These are phyloP conservation scores for Pseudomicrostroma phylloplanum DNA, from an alignment of 1,284 basidiomycete species.

Conservation along the genomic window DNA sequence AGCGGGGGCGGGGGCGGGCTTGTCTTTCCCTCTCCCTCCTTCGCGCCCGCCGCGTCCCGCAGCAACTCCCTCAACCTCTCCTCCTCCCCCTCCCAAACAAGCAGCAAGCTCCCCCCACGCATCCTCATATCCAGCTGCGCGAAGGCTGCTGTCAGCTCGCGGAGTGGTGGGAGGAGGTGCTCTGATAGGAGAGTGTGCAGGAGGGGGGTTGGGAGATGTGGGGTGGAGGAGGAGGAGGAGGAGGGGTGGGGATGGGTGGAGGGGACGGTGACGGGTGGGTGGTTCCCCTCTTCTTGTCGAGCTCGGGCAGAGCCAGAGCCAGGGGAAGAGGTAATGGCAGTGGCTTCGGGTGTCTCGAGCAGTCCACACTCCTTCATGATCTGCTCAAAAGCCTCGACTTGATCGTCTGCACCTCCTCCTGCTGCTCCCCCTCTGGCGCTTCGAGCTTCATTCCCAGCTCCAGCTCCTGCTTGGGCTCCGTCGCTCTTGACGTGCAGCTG, in stretches of 20 bases:
- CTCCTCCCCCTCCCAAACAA: conserved; percentile 69
- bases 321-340: too few relatives aligned
- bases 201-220: conserved; percentile 29
- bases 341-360: too few relatives aligned
- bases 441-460: conserved; percentile 13
- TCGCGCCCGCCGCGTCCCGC: neutral
- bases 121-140: conserved; percentile 66
- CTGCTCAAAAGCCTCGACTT: neutral
- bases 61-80: conserved; percentile 52
- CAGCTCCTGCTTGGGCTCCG: neutral
- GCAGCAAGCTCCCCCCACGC: conserved; percentile 71
- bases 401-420: neutral
- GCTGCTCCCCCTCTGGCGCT: neutral
- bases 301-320: too few relatives aligned
- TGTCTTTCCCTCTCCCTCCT: conserved; percentile 27
- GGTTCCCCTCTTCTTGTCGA: too few relatives aligned
- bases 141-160: conserved; percentile 59
- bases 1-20: conserved; percentile 51
- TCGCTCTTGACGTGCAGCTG: neutral
- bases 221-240: conserved; percentile 25
- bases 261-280: too few relatives aligned
- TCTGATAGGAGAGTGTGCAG: conserved; percentile 59
- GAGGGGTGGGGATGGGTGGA: too few relatives aligned
- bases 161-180: conserved; percentile 58
- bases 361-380: too few relatives aligned